phyloP scores from a whole-genome alignment of 441 rosid genomes.

The Pelargonium australe region DNA sequence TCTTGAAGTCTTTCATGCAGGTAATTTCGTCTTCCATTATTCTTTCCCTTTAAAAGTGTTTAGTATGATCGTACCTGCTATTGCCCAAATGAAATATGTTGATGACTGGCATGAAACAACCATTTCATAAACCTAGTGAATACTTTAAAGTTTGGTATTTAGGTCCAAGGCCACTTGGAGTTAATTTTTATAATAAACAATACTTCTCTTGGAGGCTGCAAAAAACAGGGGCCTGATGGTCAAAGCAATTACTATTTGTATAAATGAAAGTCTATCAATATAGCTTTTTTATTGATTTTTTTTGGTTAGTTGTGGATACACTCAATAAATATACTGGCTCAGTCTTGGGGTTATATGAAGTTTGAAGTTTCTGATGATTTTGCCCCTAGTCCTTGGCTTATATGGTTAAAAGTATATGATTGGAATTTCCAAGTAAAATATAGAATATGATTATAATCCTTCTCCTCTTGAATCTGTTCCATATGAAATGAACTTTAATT shows the following conservation, averaged over 20 bases:
- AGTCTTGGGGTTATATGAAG: not conserved
- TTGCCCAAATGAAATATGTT: not conserved
- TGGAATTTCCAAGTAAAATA: not conserved
- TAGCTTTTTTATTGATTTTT: not conserved
- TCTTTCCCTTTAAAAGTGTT: not conserved
- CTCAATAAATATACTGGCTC: not conserved
- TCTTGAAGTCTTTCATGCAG: conserved; percentile 94
- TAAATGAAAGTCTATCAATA: not conserved
- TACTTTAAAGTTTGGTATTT: not conserved
- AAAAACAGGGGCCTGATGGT: not conserved
- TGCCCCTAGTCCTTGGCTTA: not conserved
- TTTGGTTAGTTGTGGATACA: not conserved
- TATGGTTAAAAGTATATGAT: not conserved
- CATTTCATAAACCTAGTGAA: not conserved
- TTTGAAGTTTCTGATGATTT: not conserved
- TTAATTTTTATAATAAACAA: not conserved
- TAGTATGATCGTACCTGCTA: not conserved
- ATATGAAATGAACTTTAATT: not conserved
- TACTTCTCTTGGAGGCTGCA: not conserved
- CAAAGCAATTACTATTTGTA: not conserved
- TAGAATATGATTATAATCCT: not conserved
- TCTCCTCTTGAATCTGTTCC: not conserved
- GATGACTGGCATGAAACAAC: not conserved
- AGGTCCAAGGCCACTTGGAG: not conserved
- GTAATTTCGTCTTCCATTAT: conserved; percentile 25